Evolutionary conservation across 345 rosid species (phyloP), one percentile per base, ranked within the genome.

Genomic region (Cardamine resedifolia): DNA sequence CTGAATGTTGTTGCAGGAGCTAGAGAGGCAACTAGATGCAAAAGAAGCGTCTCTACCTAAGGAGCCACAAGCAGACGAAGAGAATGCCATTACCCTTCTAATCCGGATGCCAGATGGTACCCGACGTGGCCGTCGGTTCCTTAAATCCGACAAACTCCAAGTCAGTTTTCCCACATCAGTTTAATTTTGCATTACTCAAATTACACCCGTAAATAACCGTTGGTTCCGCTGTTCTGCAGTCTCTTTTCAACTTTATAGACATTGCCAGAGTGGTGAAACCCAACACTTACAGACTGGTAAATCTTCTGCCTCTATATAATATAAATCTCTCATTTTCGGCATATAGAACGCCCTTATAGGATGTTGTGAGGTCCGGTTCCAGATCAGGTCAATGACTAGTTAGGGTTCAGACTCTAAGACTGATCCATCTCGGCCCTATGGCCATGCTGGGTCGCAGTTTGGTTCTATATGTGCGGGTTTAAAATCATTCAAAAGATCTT

Each of bases 61-160:
- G 75, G 97, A 92, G 68, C 99, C 99, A 59, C 78, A 90, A 44
- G 70, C 91, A 34, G 84, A 84, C 65, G 91, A 96, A 74, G 97
- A 92, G 71, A 87, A 87, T 75, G 97, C 96, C 12, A 80, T 96
- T 9, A 92, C 88, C 41, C 96, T 96, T 68, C 80, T 90, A 64
- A 97, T 92, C 61, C 80, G 90, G 55, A 92, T 90, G 98, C 99
- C 99, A 51, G 97, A 92, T 82, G 98, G 98, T 33, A 80, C 87
- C 44, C 84, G 99, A 16, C 87, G 80, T 68, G 98, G 99, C 30
- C 96, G 98, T n/a, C 81, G 99, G 31, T 96, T 96, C 79, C 85
- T 85, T 53, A 96, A 83, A 82, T 85, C 95, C 15, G 89, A 92
- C 67, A 85, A 79, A 72, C 84, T 96, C 75, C 87, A 85, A 87